phyloP scores from a whole-genome alignment of 441 rosid genomes.

The Geranium incanum region DNA sequence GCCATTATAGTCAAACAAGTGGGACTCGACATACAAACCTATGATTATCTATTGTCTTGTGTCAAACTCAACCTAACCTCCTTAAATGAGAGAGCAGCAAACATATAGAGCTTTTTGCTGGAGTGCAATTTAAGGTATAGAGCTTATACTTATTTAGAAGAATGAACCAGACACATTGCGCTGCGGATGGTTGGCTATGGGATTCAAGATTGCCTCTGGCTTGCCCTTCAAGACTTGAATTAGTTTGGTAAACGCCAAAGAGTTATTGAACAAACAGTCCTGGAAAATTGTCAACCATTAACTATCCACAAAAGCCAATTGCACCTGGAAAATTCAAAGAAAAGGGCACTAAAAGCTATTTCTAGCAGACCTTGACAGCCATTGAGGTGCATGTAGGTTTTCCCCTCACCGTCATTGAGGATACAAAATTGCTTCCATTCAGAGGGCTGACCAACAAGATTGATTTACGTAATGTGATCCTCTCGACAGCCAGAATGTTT shows the following conservation, averaged over 20 bases:
- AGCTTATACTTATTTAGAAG: not conserved
- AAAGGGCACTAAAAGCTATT: not conserved
- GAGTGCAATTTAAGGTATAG: not conserved
- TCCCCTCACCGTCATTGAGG: not conserved
- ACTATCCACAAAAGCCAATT: not conserved
- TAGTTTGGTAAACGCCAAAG: not conserved
- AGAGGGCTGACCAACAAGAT: not conserved
- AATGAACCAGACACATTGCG: not conserved
- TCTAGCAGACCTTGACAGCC: not conserved
- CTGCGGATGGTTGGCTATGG: not conserved
- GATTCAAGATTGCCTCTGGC: not conserved
- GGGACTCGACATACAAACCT: too few relatives aligned
- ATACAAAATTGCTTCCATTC: not conserved
- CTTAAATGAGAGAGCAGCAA: not conserved
- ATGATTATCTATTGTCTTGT: too few relatives aligned
- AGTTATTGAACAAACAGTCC: not conserved
- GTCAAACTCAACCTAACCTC: too few relatives aligned
- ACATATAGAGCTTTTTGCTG: not conserved
- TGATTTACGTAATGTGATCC: not conserved
- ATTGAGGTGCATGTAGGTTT: not conserved
- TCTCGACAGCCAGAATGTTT: not conserved
- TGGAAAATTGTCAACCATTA: not conserved
- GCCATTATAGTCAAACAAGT: not conserved
- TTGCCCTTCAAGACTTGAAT: not conserved
- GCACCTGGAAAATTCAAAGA: not conserved